Evolutionary conservation across 208 protist genomes (phyloP), one percentile per base, ranked within the genome.

Genomic region (Chromosphaera perkinsii): DNA sequence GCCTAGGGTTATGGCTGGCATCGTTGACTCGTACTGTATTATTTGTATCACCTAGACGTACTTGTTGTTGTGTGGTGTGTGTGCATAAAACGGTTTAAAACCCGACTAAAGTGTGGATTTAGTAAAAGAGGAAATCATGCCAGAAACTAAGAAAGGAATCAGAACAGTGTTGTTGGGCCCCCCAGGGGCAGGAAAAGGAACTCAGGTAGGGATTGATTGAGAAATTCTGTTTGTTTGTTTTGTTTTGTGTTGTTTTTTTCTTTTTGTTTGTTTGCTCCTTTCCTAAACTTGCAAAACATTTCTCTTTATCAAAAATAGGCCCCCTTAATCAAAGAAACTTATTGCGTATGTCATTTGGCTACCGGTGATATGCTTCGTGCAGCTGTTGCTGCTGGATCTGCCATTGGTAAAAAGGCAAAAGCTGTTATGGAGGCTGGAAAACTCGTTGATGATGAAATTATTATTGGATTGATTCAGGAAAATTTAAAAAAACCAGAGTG

Each of bases 341-440:
- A 75, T 47, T 47, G 59, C 51, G 63, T 83, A 29, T 81, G 75
- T 62, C 80, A 85, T 37, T 66, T 85, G 2, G 68, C 78, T 9
- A 84, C 82, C 20, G 81, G 81, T 65, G 82, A 87, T 60, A 83
- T 87, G 69, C 66, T 87, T 1, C 76, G 82, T 42, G 78, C 76
- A 17, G 82, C 80, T 1, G 77, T 87, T 22, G 43, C 49, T n/a
- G 40, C 24, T 14, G 70, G 70, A 45, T 77, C 77, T 9, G 33
- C 40, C n/a, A 33, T 79, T 4, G 82, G 82, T 43, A 57, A 65
- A 52, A 39, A 73, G 58, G 80, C 76, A 37, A 87, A 87, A 66
- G 37, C 33, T 9, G 32, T 85, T 54, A 87, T 85, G 78, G 78
- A 83, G 10, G 43, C 39, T 17, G 82, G 82, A 45, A 69, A 72